Base-by-base conservation (phyloP, 306 rosid genomes). In the Cicer bijugum region DNA sequence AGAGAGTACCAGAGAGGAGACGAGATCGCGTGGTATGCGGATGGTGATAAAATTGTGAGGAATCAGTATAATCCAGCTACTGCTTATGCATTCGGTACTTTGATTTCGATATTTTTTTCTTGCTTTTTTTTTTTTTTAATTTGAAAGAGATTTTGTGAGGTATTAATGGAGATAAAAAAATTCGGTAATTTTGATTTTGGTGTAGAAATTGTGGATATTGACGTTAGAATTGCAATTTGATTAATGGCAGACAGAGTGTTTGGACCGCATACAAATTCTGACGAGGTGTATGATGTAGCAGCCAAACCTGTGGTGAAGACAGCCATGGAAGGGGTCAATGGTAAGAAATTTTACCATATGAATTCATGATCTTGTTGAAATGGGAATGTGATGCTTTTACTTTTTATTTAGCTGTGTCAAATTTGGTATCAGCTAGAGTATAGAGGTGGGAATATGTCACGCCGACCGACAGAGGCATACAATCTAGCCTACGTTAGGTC, bases 251-350 rank as follows among this genome's bases (percentile, higher is more conserved):
- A 95, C 82, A 87, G 83, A 82, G 99, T 95, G 75, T 95, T 91
- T 79, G 99, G 99, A 75, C 93, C 83, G 15, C 88, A 91, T 60
- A 85, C 96, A 33, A 53, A 19, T 79, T 77, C 99, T 2, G 93
- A 81, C 9, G 93, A 91, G 70, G 99, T 95, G 70, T 95, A 95
- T 69, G 99, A 95, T 48, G 93, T 91, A 38, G 99, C 99, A 38
- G 97, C 97, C 14, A 90, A 84, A 78, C 99, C 99, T 58, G 97
- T 95, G 0, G 97, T 95, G 72, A 91, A 84, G 83, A 84, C 97
- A 75, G 92, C 99, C 51, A 95, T 95, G 99, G 99, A 95, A 77
- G 99, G 99, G 57, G 88, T 91, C 75, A 91, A 90, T 74, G 99
- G 99, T 95, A 89, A 48, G 85, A 4, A 37, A 8, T 67, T 2